phyloP scores from a whole-genome alignment of 192 early-diverging fungal species.

The Coemansia sp. region DNA sequence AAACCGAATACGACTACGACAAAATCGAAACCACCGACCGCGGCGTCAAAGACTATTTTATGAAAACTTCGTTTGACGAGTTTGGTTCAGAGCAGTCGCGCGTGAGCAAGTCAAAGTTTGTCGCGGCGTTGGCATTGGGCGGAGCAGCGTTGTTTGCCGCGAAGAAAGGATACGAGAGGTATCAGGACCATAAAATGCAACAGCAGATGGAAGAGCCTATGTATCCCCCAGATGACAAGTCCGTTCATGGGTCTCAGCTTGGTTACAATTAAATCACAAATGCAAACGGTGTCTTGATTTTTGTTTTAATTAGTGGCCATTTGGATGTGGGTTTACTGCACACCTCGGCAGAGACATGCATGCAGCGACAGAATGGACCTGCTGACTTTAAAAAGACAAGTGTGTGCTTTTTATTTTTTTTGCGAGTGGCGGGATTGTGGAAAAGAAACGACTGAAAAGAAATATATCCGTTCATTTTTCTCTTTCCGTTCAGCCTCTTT shows the following conservation, averaged over 20 bases:
- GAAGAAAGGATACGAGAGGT: conserved; percentile 1
- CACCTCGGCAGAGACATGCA: too few relatives aligned
- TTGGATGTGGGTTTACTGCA: too few relatives aligned
- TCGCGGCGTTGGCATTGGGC: neutral
- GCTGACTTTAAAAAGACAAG: too few relatives aligned
- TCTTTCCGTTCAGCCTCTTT: conserved; percentile 1
- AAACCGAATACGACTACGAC: conserved; percentile 5
- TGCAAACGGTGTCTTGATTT: too few relatives aligned
- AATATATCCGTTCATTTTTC: neutral
- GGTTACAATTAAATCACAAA: neutral
- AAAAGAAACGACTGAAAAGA: too few relatives aligned
- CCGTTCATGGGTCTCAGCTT: neutral
- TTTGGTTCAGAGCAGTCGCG: conserved; percentile 3
- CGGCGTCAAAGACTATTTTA: conserved; percentile 10
- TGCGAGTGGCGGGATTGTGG: too few relatives aligned
- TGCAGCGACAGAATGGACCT: too few relatives aligned
- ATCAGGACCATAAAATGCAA: neutral
- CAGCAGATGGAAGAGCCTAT: neutral
- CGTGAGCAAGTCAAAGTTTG: conserved; percentile 15
- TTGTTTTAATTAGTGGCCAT: too few relatives aligned
- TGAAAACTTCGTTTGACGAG: conserved; percentile 11
- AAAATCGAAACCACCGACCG: conserved; percentile 2
- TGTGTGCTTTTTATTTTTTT: too few relatives aligned
- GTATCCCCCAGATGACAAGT: neutral
- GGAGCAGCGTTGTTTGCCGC: conserved; percentile 8